Evolutionary conservation across 192 early-diverging fungal genomes (phyloP).

Genomic region (Jimgerdemannia flammicorona): DNA sequence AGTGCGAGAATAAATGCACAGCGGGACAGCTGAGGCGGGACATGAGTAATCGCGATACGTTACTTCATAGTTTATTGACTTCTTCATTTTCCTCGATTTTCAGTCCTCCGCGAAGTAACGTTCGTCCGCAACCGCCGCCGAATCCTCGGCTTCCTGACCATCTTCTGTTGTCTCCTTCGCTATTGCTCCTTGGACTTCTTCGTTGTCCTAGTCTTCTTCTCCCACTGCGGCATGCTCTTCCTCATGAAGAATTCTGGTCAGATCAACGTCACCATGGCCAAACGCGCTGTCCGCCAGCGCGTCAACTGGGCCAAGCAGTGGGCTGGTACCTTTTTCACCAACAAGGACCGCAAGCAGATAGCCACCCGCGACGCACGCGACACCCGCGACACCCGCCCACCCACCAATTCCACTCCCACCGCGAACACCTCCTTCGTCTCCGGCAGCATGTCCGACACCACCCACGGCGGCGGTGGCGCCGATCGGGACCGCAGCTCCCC

Average conservation of each 20-base stretch:
- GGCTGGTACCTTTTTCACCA: conserved; percentile 40
- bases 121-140: conserved; percentile 46
- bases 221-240: conserved; percentile 47
- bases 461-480: not conserved
- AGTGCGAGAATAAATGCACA: too few relatives aligned
- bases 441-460: not conserved
- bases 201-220: conserved; percentile 36
- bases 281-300: conserved; percentile 45
- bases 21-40: too few relatives aligned
- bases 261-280: conserved; percentile 54
- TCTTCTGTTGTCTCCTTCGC: conserved; percentile 37
- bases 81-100: not conserved
- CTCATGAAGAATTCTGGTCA: conserved; percentile 50
- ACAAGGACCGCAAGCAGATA: not conserved
- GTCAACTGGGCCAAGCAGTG: conserved; percentile 51
- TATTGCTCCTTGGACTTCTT: conserved; percentile 50
- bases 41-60: too few relatives aligned
- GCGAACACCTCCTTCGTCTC: not conserved
- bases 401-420: not conserved
- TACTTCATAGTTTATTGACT: not conserved
- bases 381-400: not conserved
- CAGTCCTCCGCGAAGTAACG: conserved; percentile 43
- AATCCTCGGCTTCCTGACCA: conserved; percentile 37
- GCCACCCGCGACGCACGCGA: not conserved
- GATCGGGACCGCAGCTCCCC: not conserved